Base-by-base conservation (phyloP, 345 rosid genomes). In the Sisymbrium irio region DNA sequence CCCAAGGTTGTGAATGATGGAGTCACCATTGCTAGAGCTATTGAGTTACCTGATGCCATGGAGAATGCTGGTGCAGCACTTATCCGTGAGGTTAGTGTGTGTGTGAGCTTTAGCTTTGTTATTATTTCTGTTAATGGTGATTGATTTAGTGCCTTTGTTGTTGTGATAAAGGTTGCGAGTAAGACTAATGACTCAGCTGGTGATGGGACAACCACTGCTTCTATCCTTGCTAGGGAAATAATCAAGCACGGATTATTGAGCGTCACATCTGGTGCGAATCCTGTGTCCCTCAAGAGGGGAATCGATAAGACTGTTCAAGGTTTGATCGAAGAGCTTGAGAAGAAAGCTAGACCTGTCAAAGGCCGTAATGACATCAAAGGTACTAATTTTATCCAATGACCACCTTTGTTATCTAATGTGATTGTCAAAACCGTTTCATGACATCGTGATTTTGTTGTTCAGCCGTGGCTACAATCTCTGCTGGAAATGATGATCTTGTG, bases 51-150 rank as follows among this genome's bases (percentile, higher is more conserved):
- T 55, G 89, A 92, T 78, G 84, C 98, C 13, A 95, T 92, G 97
- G 99, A 95, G 76, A 95, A 95, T 82, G 98, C 99, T 8, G 98
- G 97, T 63, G 99, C 99, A 40, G 97, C 99, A 9, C 96, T 95
- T 42, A 95, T 95, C 55, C 92, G 97, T 59, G 99, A 95, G 98
- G 99, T 90, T 7, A 12, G 55, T 88, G 15, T 12, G 57, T 12
- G 57, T 19, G 32, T 1, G 49, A 51, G 40, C 14, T 8, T 40
- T 33, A 44, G 17, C 22, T 20, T 19, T 56, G 19, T 11, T 53
- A 9, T 32, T n/a, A 0, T 1, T 30, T 66, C 7, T 32, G 15
- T 10, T 44, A 22, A 25, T 59, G 5, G 39, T 60, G 27, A 55
- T 25, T 32, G 8, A 37, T 28, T 17, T 62, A 59, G 65, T 59